Conservation (phyloP, 768 basidiomycete species). For the Panellus pusillus region DNA sequence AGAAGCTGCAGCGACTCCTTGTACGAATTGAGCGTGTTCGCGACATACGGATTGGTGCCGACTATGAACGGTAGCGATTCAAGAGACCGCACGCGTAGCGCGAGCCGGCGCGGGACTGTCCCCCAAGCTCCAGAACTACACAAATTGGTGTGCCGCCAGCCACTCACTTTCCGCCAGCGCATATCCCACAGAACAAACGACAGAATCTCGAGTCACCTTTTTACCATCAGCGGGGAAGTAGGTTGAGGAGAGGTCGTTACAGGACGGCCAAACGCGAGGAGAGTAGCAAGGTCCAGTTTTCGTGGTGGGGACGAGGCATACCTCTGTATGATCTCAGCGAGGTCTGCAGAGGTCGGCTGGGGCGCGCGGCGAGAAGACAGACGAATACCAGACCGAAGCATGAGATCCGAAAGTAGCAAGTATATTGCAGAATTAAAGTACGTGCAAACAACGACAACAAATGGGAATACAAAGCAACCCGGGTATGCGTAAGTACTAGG, state of each 20-base stretch:
- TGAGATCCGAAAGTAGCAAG: slow-evolving; percentile 6
- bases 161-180: slow-evolving; percentile 56
- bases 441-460: slow-evolving; percentile 22
- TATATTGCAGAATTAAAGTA: slow-evolving; percentile 21
- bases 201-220: slow-evolving; percentile 59
- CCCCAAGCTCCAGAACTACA: background rate
- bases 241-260: background rate
- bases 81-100: slow-evolving; percentile 69
- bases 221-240: slow-evolving; percentile 1
- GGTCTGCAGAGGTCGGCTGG: slow-evolving; percentile 49
- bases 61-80: slow-evolving; percentile 85
- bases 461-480: slow-evolving; percentile 19
- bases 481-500: slow-evolving; percentile 20
- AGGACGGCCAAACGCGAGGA: slow-evolving; percentile 77
- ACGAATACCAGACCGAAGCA: slow-evolving; percentile 1
- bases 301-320: slow-evolving; percentile 65
- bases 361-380: slow-evolving; percentile 38
- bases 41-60: slow-evolving; percentile 86
- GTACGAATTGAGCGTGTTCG: slow-evolving; percentile 67
- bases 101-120: slow-evolving; percentile 68
- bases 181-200: slow-evolving; percentile 73
- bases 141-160: background rate
- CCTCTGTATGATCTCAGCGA: slow-evolving; percentile 59
- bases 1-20: slow-evolving; percentile 69
- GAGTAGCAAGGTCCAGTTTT: slow-evolving; percentile 68